These are phyloP conservation scores for Tephrocybe sp. DNA, from an alignment of 768 basidiomycete genomes.

Conservation along the genomic window DNA sequence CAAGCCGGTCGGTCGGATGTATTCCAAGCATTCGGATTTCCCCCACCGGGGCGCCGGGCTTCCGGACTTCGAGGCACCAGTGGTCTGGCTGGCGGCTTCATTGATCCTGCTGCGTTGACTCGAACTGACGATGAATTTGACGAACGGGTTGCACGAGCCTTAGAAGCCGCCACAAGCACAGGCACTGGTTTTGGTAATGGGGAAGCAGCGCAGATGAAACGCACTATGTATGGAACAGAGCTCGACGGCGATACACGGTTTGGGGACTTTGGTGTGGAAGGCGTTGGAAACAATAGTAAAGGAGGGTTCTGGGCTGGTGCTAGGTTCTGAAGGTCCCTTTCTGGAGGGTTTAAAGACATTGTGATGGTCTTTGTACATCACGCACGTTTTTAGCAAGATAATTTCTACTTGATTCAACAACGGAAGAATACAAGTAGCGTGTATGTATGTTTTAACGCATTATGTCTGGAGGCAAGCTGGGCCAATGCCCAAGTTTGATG, in stretches of 20 bases:
- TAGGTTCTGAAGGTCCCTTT: conserved; percentile 31
- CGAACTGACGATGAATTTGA: conserved; percentile 25
- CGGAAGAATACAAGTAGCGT: conserved; percentile 16
- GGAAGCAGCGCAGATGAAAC: conserved; percentile 48
- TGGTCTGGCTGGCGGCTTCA: conserved; percentile 29
- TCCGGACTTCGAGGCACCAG: conserved; percentile 29
- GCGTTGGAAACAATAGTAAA: conserved; percentile 56
- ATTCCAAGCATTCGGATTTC: conserved; percentile 47
- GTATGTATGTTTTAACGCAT: conserved; percentile 12
- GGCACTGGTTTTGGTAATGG: conserved; percentile 18
- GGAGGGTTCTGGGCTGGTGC: conserved; percentile 57
- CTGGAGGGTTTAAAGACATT: not conserved
- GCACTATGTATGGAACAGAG: conserved; percentile 86
- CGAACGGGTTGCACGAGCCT: conserved; percentile 40
- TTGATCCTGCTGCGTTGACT: conserved; percentile 41
- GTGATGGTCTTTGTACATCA: not conserved
- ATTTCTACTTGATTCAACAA: conserved; percentile 18
- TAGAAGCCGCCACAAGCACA: conserved; percentile 29
- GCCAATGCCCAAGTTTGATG: conserved; percentile 11
- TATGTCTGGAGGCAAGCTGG: conserved; percentile 11
- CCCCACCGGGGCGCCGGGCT: conserved; percentile 41
- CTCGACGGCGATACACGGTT: conserved; percentile 81
- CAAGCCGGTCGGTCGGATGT: conserved; percentile 41
- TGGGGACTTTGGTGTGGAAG: conserved; percentile 81
- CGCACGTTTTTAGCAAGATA: too few relatives aligned